Evolutionary conservation across 768 basidiomycete species (phyloP).

Genomic region (Phylloporus rhodoxanthus): DNA sequence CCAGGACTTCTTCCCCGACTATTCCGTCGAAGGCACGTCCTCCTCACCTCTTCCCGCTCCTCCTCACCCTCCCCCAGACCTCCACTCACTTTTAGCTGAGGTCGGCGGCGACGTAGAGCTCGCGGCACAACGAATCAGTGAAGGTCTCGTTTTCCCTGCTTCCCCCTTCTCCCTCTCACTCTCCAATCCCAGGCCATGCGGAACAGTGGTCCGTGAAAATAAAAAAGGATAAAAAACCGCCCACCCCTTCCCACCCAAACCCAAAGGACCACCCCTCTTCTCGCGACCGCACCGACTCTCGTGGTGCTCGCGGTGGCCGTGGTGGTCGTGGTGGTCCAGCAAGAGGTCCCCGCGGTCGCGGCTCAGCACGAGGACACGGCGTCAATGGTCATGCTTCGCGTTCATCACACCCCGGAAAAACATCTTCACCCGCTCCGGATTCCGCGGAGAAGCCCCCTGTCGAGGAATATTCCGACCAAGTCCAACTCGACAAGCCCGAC

Average conservation of each 20-base stretch:
- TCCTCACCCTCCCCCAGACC: slow-evolving; percentile 40
- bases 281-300: slow-evolving; percentile 36
- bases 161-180: slow-evolving; percentile 8
- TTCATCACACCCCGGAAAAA: slow-evolving; percentile 20
- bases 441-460: slow-evolving; percentile 22
- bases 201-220: slow-evolving; percentile 80
- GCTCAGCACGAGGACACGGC: slow-evolving; percentile 35
- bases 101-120: slow-evolving; percentile 61
- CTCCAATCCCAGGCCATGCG: slow-evolving; percentile 48
- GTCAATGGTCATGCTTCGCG: slow-evolving; percentile 32
- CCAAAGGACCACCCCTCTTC: slow-evolving; percentile 41
- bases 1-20: slow-evolving; percentile 65
- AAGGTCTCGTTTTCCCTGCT: slow-evolving; percentile 41
- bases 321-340: slow-evolving; percentile 57
- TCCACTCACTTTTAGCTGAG: slow-evolving; percentile 63
- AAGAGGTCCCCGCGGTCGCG: slow-evolving; percentile 38
- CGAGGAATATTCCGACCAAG: slow-evolving; percentile 19
- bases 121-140: slow-evolving; percentile 69
- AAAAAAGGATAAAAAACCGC: slow-evolving; percentile 80
- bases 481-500: slow-evolving; percentile 12
- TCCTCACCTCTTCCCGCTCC: slow-evolving; percentile 14
- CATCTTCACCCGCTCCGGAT: slow-evolving; percentile 32
- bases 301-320: slow-evolving; percentile 58
- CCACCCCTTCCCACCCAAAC: slow-evolving; percentile 34
- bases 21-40: slow-evolving; percentile 60